Base-by-base conservation (phyloP, 2,329 filamentous ascomycete genomes). In the Xylariaceae sp. region DNA sequence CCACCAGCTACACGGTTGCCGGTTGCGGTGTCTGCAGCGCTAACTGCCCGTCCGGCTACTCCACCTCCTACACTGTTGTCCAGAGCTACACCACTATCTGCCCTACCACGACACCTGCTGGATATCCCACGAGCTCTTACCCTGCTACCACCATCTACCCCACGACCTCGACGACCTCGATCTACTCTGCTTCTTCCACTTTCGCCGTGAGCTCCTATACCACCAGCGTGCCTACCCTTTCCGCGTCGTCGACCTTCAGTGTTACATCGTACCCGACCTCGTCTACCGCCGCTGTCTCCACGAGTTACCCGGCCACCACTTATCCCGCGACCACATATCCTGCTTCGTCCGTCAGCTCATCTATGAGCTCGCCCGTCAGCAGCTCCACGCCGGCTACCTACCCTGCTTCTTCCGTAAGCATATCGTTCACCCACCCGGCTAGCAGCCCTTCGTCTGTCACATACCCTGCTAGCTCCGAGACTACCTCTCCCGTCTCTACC, bases 21-120 rank as follows among this genome's bases (percentile, higher is more conserved):
- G 60, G 57, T 44, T 71, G 68, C 45, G 65, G 62, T 40, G 63
- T 61, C 32, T 57, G 59, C 3, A 64, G 67, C 16, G 49, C 64
- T 48, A 69, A 71, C 64, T 71, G 68, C 59, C 67, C 67, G 20
- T 60, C 64, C 32, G 56, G 59, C 16, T 65, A 64, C 63, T 58
- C 57, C 43, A 63, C 65, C 23, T 58, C 59, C 27, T 55, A 63
- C 20, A 64, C 60, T 22, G 45, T 69, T 27, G 57, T 62, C 40
- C 55, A 64, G 37, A 57, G 55, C n/a, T 60, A 57, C 52, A 62
- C 59, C n/a, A 63, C 60, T 17, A 52, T 62, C 17, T 63, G 59
- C 55, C 58, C 61, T 34, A 55, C 41, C 21, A 58, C 54, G 10
- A 48, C 53, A 36, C 57, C 55, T 20, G 53, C 4, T 4, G n/a